Base-by-base conservation (phyloP, 345 rosid species). In the Linum lewisii region DNA sequence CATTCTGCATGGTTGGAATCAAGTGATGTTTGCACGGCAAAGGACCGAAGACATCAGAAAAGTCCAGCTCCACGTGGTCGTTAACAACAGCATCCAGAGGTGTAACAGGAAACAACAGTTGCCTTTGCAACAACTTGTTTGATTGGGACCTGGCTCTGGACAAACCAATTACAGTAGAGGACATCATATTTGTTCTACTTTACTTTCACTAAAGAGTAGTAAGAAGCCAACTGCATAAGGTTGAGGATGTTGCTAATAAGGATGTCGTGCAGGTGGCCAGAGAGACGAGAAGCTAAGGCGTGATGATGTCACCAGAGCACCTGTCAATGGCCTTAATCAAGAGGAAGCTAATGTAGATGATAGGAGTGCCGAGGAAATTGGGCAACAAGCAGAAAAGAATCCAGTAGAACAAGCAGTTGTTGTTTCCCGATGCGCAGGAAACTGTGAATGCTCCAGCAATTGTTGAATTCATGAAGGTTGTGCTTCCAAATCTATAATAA, bases 381-480 rank as follows among this genome's bases (percentile, higher is more conserved):
- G 86, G 96, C 68, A 81, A 80, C 47, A 81, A 77, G 87, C 97
- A 78, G 72, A 79, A 84, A 63, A 77, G 75, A 64, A 83, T 77
- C 93, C 83, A 93, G 81, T 77, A 82, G 79, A 70, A 74, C 84
- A 63, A 57, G 81, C 70, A 82, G 76, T 83, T 86, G 76, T 83
- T 86, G 94, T 82, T 93, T 87, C 97, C 97, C 93, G 68, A 78
- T 54, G 72, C 70, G 79, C 94, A 93, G 99, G 99, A 93, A 89
- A 93, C 99, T 64, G 61, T 52, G 56, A 75, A 79, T 81, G 79
- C 75, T 73, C 71, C 91, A 74, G 77, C 51, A 64, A 74, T 72
- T 77, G 58, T 82, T 75, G 85, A 84, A 83, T 70, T 84, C 99
- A 89, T 93, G 84, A 89, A 93, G 87, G 75, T 71, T 73, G 57